Percentiles rank a stretch among this genome's conserved stretches.
phyloP scores from a whole-genome alignment of 768 basidiomycete species.

The Glaciozyma martinii region DNA sequence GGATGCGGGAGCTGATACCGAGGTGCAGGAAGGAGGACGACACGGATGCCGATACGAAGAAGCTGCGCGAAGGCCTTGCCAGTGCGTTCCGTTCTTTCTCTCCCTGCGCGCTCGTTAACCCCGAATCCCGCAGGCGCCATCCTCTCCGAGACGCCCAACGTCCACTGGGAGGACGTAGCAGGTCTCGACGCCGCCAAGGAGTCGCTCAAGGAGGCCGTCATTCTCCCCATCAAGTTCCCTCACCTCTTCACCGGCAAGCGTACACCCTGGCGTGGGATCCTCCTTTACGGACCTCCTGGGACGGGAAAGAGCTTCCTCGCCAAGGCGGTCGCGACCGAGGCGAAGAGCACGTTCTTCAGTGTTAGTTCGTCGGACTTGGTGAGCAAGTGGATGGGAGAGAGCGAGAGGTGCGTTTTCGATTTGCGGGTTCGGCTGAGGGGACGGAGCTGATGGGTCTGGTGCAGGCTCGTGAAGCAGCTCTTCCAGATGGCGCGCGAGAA shows the following conservation, averaged over 20 bases:
- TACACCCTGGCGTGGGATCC: slow-evolving; percentile 91
- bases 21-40: slow-evolving; percentile 50
- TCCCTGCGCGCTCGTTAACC: not conserved
- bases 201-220: slow-evolving; percentile 92
- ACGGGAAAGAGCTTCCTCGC: slow-evolving; percentile 96
- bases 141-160: slow-evolving; percentile 83
- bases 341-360: slow-evolving; percentile 97
- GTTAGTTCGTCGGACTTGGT: slow-evolving; percentile 92
- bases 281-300: slow-evolving; percentile 94
- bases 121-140: slow-evolving; percentile 55
- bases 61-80: slow-evolving; percentile 80
- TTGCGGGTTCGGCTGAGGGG: not conserved
- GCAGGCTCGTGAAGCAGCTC: slow-evolving; percentile 78
- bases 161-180: slow-evolving; percentile 97
- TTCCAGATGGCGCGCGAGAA: slow-evolving; percentile 92
- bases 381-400: slow-evolving; percentile 99
- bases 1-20: not conserved
- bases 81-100: slow-evolving; percentile 36
- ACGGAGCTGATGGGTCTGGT: not conserved
- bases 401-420: slow-evolving; percentile 61
- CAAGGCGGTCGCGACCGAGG: slow-evolving; percentile 97
- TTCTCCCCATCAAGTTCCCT: slow-evolving; percentile 98
- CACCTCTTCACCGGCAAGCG: slow-evolving; percentile 97
- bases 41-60: slow-evolving; percentile 86
- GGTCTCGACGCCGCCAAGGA: slow-evolving; percentile 93